Base-by-base conservation (phyloP, 306 rosid genomes). In the Prunus campanulata region DNA sequence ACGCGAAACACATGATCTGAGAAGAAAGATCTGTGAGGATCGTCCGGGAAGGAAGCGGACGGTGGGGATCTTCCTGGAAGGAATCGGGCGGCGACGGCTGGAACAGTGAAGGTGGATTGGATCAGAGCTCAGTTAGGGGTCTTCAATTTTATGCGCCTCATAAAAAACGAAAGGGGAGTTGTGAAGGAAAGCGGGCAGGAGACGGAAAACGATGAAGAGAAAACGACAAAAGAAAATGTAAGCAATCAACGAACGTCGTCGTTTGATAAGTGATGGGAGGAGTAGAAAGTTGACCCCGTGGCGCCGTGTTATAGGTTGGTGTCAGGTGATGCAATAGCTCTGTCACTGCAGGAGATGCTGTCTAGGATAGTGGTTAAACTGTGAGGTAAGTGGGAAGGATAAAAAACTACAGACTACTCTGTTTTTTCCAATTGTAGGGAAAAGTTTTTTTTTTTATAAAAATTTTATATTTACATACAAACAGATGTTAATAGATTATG, bases 81-180 rank as follows among this genome's bases (percentile, higher is more conserved):
- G 55, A 51, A 59, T 44, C 68, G 66, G 44, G 56, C 78, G 78
- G 71, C 82, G 78, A 67, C 70, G 42, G 79, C 69, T 78, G 61
- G 65, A 55, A 22, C 47, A 8, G 65, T 8, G 50, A 19, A 52
- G 30, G 39, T 12, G 16, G 47, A 42, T 30, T 61, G 73, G 82
- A 72, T 68, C 72, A 82, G 85, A 48, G 46, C 83, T 74, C 66
- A 46, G 61, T 46, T 5, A 51, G 30, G 12, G 76, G 20, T 11
- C 1, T 32, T 10, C 0, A 13, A 61, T 54, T 46, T 59, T 22
- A 32, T 71, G 77, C 69, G 52, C 80, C 72, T 54, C 54, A 30
- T 35, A 11, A 62, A 59, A 51, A 20, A 56, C 27, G 39, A 48
- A 9, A 67, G 62, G n/a, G 25, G 27, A 32, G 32, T n/a, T 5